Percentiles rank a stretch among this genome's conserved stretches.
These are phyloP conservation scores for Zea mays DNA, from an alignment of 176 grass and related monocot genomes.

Conservation along the genomic window Zm-B73-REFERENCE-NAM-5.0 NC_050104.1:151590501-151591000, in stretches of 20 bases:
- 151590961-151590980: constrained; percentile 9
- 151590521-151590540: background rate
- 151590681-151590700: constrained; percentile 97
- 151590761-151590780: constrained; percentile 83
- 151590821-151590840: constrained; percentile 32
- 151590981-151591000: constrained; percentile 11
- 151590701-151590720: constrained; percentile 92
- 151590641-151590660: constrained; percentile 90
- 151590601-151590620: constrained; percentile 19
- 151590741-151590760: constrained; percentile 79
- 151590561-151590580: constrained; percentile 16
- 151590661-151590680: constrained; percentile 84
- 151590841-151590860: constrained; percentile 15
- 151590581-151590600: constrained; percentile 6
- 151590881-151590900: constrained; percentile 2
- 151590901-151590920: constrained; percentile 33
- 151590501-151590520: constrained; percentile 43
- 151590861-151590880: constrained; percentile 4
- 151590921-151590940: constrained; percentile 6
- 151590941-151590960: constrained; percentile 15
- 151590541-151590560: constrained; percentile 17
- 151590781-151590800: constrained; percentile 49
- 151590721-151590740: constrained; percentile 82
- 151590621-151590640: constrained; percentile 22
- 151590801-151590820: constrained; percentile 60